These are phyloP conservation scores for Colletotrichum spinosum DNA, from an alignment of 2,329 filamentous ascomycete genomes.

Conservation along the genomic window DNA sequence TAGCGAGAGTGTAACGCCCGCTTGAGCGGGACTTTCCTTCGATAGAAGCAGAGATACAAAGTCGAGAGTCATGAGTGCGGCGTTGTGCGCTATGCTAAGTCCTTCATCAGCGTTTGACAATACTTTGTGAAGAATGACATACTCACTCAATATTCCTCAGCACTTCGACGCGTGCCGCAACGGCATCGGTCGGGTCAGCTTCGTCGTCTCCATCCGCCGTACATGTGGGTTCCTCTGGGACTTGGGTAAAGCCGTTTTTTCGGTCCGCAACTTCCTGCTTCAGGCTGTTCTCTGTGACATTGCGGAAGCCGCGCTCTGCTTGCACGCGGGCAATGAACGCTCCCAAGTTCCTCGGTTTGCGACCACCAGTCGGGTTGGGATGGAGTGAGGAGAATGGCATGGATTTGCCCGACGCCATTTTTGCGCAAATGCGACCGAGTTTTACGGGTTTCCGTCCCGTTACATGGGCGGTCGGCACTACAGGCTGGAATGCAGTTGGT, in stretches of 20 bases:
- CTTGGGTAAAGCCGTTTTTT: conserved; percentile 60
- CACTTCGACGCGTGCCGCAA: conserved; percentile 67
- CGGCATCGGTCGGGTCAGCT: conserved; percentile 54
- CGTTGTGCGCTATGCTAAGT: conserved; percentile 62
- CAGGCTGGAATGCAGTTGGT: background rate
- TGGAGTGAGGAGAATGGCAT: conserved; percentile 67
- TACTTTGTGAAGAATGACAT: background rate
- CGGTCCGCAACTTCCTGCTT: conserved; percentile 72
- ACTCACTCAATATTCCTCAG: conserved; percentile 68
- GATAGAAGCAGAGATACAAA: conserved; percentile 86
- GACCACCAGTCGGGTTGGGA: conserved; percentile 70
- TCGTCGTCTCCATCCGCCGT: conserved; percentile 50
- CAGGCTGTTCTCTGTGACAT: conserved; percentile 80
- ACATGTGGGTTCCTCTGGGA: conserved; percentile 57
- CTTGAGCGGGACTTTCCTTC: conserved; percentile 81
- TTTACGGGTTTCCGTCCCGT: too few relatives aligned
- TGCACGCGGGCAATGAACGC: conserved; percentile 85
- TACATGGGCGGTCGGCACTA: too few relatives aligned
- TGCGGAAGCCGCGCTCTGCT: conserved; percentile 81
- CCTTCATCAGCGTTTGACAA: background rate
- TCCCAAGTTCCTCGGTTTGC: conserved; percentile 71
- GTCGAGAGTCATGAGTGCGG: conserved; percentile 79
- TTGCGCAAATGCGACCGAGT: conserved; percentile 1
- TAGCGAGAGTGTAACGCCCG: conserved; percentile 76
- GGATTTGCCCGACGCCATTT: conserved; percentile 39